A percentile compares a stretch with the other conserved stretches of the same genome.
Conservation (phyloP, 805 yeast genomes). For the Ogataea paraovalis region DNA sequence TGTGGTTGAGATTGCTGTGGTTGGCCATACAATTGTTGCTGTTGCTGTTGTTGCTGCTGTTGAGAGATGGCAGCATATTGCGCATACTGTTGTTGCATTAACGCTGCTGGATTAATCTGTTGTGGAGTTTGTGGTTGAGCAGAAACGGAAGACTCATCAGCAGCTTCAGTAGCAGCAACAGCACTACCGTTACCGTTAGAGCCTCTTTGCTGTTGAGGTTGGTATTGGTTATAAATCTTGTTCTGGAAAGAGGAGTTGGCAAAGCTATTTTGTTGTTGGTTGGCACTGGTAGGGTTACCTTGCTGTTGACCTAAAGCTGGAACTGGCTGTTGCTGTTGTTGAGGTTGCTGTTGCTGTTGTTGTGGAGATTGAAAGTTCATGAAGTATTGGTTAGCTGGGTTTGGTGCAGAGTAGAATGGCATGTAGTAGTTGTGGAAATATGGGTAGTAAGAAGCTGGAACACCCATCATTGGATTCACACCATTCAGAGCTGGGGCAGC, state of each 20-base stretch:
- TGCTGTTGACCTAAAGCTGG: conserved; percentile 16
- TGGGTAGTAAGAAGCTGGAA: conserved; percentile 29
- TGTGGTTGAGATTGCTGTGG: conserved; percentile 9
- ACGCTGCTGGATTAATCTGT: conserved; percentile 19
- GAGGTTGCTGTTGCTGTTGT: conserved; percentile 21
- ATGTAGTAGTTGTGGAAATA: conserved; percentile 29
- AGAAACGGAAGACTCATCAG: conserved; percentile 1
- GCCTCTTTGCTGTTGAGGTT: conserved; percentile 16
- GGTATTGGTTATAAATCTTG: conserved; percentile 28
- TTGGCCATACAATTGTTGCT: not conserved
- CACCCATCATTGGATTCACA: conserved; percentile 29
- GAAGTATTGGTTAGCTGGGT: conserved; percentile 28
- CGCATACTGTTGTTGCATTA: conserved; percentile 24
- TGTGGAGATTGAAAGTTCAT: conserved; percentile 26
- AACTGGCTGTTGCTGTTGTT: conserved; percentile 11
- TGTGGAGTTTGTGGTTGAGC: conserved; percentile 8
- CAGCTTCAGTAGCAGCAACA: conserved; percentile 11
- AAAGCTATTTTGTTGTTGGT: conserved; percentile 18
- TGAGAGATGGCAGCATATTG: conserved; percentile 20
- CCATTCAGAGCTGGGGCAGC: conserved; percentile 21
- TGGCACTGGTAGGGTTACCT: not conserved
- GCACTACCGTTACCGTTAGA: conserved; percentile 6
- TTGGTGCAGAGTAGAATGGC: conserved; percentile 28
- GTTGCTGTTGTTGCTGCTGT: conserved; percentile 13
- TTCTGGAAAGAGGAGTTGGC: conserved; percentile 21